These are phyloP conservation scores for Eucalyptus victrix DNA, from an alignment of 345 rosid species.

Conservation along the genomic window DNA sequence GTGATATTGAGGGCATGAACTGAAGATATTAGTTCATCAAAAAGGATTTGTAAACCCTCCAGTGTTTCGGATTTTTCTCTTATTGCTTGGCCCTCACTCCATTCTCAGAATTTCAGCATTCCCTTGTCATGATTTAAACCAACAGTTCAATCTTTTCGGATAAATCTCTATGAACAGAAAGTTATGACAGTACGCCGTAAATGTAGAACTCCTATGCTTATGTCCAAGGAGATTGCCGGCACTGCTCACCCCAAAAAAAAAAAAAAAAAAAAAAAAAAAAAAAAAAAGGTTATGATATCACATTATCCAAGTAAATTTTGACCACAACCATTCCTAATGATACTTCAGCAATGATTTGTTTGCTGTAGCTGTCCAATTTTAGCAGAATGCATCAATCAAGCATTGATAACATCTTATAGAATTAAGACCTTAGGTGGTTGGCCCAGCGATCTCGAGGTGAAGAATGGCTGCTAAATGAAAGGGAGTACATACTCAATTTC, in stretches of 20 bases:
- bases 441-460: not conserved
- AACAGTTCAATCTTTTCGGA: not conserved
- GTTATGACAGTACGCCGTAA: not conserved
- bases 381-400: not conserved
- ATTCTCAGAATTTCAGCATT: not conserved
- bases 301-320: not conserved
- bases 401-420: not conserved
- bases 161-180: not conserved
- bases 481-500: not conserved
- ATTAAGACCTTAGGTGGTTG: not conserved
- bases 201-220: not conserved
- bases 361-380: not conserved
- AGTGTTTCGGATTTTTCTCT: not conserved
- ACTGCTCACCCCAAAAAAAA: not conserved
- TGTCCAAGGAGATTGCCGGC: not conserved
- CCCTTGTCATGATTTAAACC: not conserved
- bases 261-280: too few species aligned
- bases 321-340: not conserved
- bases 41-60: not conserved
- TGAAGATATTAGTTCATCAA: not conserved
- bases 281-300: not conserved
- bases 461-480: not conserved
- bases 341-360: not conserved
- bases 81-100: not conserved
- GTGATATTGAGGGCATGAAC: not conserved